These are phyloP conservation scores for Coemansia sp. DNA, from an alignment of 371 early-diverging fungal species.

Conservation along the genomic window DNA sequence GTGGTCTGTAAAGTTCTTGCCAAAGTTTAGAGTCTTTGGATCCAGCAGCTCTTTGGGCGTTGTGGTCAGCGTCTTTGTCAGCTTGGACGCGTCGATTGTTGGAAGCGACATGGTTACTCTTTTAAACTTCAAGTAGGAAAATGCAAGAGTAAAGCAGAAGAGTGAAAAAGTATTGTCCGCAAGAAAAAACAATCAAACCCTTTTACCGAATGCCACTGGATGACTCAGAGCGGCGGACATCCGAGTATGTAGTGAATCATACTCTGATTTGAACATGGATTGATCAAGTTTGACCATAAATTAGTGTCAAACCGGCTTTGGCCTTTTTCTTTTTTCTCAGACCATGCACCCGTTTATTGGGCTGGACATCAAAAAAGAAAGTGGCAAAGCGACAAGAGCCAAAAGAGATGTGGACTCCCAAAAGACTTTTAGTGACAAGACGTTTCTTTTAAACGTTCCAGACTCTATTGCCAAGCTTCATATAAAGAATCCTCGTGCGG, in stretches of 20 bases:
- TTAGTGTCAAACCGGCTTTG: neutral
- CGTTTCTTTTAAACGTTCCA: neutral
- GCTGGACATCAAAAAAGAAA: neutral
- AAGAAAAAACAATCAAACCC: too few relatives aligned
- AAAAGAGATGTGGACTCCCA: neutral
- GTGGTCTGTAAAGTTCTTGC: constrained; percentile 90
- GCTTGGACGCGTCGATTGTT: constrained; percentile 47
- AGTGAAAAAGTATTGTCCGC: neutral
- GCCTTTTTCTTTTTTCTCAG: neutral
- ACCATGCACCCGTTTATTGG: too few relatives aligned
- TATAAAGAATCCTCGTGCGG: neutral
- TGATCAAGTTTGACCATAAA: too few relatives aligned
- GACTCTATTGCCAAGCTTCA: neutral
- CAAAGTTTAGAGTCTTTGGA: constrained; percentile 83
- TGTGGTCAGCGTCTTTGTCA: constrained; percentile 33
- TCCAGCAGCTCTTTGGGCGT: constrained; percentile 65
- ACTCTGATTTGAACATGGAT: too few relatives aligned
- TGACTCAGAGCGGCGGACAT: too few relatives aligned
- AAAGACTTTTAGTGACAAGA: neutral
- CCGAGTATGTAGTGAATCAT: too few relatives aligned
- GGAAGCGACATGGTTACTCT: constrained; percentile 16
- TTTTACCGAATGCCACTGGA: too few relatives aligned
- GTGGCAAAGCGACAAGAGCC: neutral
- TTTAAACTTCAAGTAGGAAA: neutral
- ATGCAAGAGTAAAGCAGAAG: neutral